Base-by-base conservation (phyloP, 2,329 filamentous ascomycete species). In the Domatiomyces catenatus region DNA sequence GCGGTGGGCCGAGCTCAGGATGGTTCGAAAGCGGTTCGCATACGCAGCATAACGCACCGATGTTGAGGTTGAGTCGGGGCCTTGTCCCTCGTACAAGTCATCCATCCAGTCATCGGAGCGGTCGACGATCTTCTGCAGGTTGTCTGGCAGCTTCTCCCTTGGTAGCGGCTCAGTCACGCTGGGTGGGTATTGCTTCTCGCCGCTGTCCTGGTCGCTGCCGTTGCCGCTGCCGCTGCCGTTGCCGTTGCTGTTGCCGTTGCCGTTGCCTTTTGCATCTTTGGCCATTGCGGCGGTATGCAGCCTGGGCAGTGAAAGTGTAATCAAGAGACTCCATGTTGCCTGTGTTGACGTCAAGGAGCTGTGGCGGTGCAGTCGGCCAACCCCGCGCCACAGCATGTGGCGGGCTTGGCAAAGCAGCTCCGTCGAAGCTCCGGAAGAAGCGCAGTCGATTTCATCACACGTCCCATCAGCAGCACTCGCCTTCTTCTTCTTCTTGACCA, bases 21-120 rank as follows among this genome's bases (percentile, higher is more conserved):
- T 85, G 6, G 89, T 94, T 54, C 86, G 81, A 55, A 92, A 71
- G 47, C 92, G 82, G 53, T 82, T 80, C 46, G 87, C 86, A 69
- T 98, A 98, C 59, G 85, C 92, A 51, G 89, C 90, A 69, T 96
- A 98, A 62, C 92, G 84, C 62, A 94, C 72, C 59, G 80, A 83
- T 59, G 81, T 84, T 50, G 95, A 86, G 53, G 87, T 95, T 4
- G 87, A 85, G 60, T 93, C 83, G 51, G 81, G 75, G 12, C 75
- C 79, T 61, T 83, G 81, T 68, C 86, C 84, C 52, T 88, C 81
- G 56, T 84, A 81, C 39, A 93, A 67, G 53, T 86, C 78, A 52
- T 88, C 84, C 66, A 86, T 85, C 60, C 87, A 80, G 60, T 79
- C 81, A 28, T 86, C 84, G 8, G 94, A 74, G 50, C 68, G 68